Conservation (phyloP, 495 filamentous ascomycete species). For the Xylaria castorea region DNA sequence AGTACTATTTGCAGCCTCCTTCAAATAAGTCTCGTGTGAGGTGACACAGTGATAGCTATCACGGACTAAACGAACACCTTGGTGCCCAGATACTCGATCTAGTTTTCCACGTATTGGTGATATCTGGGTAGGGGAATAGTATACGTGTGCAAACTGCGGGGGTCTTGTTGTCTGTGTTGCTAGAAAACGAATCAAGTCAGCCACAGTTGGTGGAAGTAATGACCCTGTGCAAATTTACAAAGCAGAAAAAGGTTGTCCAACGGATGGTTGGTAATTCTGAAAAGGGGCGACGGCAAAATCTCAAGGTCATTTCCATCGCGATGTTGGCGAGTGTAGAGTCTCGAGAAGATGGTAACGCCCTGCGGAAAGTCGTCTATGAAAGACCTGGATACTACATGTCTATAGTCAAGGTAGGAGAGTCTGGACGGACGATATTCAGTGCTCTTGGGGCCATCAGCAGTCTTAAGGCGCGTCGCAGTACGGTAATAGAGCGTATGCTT, state of each 20-base stretch:
- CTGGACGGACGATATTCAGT: neutral
- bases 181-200: neutral
- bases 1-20: neutral
- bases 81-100: neutral
- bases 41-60: neutral
- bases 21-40: neutral
- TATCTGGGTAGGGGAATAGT: neutral
- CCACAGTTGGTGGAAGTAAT: neutral
- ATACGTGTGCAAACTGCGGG: neutral
- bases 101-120: neutral
- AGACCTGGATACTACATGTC: neutral
- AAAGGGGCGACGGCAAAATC: neutral
- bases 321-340: neutral
- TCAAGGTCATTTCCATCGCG: neutral
- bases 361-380: neutral
- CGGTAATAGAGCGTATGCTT: neutral
- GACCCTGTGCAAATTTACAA: neutral
- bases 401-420: too few relatives aligned
- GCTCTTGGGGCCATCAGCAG: neutral
- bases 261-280: neutral
- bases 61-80: neutral
- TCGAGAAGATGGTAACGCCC: neutral
- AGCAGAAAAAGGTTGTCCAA: neutral
- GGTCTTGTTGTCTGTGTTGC: neutral
- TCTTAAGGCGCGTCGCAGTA: too few relatives aligned